Conservation (phyloP, 176 grass and related monocot genomes). For the Aegilops longissima region DNA sequence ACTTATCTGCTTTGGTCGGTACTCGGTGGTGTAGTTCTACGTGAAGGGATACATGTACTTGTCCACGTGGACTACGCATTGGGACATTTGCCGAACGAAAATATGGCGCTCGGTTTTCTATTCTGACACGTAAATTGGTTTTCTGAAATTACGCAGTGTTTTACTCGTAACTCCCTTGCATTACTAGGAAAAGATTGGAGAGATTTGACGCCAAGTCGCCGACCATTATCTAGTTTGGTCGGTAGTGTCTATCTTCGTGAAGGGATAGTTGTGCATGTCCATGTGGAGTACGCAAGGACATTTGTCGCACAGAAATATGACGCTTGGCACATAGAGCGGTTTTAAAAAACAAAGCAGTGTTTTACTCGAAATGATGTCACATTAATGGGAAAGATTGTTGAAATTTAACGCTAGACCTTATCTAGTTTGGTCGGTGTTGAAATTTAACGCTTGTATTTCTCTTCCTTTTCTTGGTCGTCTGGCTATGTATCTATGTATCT, state of each 20-base stretch:
- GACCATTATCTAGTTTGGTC: no score
- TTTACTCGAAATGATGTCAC: background rate
- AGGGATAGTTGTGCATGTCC: no score
- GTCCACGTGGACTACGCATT: no score
- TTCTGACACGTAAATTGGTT: background rate
- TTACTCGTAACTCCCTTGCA: background rate
- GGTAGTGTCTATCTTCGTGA: no score
- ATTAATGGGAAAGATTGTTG: no score
- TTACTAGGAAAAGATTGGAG: background rate
- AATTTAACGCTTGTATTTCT: background rate
- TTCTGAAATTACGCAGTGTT: background rate
- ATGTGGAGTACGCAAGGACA: no score
- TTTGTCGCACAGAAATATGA: no score
- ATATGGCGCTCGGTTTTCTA: no score
- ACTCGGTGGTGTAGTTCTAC: no score
- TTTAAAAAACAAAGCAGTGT: background rate
- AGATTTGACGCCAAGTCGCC: background rate
- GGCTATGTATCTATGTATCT: background rate
- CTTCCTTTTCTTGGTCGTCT: background rate
- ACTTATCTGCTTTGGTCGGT: no score
- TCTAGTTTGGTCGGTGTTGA: background rate
- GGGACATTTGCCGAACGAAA: no score
- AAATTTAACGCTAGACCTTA: background rate
- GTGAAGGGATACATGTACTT: no score
- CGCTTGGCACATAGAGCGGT: background rate